Conservation (phyloP, 371 early-diverging fungal genomes). For the Apophysomyces sp. region DNA sequence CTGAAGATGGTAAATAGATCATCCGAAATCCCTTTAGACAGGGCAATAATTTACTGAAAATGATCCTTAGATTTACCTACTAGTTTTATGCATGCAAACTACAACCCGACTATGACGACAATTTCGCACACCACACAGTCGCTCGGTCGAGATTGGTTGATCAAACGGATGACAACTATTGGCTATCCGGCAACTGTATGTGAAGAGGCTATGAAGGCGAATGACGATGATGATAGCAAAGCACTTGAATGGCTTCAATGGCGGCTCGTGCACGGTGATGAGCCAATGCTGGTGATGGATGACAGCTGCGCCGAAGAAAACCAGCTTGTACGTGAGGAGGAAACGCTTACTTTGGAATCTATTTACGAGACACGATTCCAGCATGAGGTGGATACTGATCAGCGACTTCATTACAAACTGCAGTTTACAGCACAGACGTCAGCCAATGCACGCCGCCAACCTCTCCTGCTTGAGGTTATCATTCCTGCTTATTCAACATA, state of each 20-base stretch:
- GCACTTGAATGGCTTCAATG: slow-evolving; percentile 54
- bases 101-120: slow-evolving; percentile 64
- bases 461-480: slow-evolving; percentile 52
- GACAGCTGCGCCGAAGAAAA: slow-evolving; percentile 44
- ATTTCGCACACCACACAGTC: slow-evolving; percentile 56
- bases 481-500: slow-evolving; percentile 56
- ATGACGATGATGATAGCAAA: slow-evolving; percentile 47
- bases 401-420: slow-evolving; percentile 18
- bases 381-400: slow-evolving; percentile 17
- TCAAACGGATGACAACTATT: slow-evolving; percentile 60
- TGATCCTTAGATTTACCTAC: slow-evolving; percentile 56
- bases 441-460: slow-evolving; percentile 17
- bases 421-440: slow-evolving; percentile 14
- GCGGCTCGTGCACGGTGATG: slow-evolving; percentile 38
- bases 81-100: slow-evolving; percentile 59
- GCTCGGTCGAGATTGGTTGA: slow-evolving; percentile 60
- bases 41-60: neutral
- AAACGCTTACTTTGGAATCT: slow-evolving; percentile 61
- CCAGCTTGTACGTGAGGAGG: slow-evolving; percentile 42
- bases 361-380: slow-evolving; percentile 56
- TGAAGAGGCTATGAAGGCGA: slow-evolving; percentile 43
- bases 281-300: slow-evolving; percentile 28
- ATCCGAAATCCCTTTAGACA: neutral
- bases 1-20: slow-evolving; percentile 67
- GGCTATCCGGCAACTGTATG: slow-evolving; percentile 59